phyloP scores from a whole-genome alignment of 2,329 filamentous ascomycete genomes.

The Trichoderma hamatum region DNA sequence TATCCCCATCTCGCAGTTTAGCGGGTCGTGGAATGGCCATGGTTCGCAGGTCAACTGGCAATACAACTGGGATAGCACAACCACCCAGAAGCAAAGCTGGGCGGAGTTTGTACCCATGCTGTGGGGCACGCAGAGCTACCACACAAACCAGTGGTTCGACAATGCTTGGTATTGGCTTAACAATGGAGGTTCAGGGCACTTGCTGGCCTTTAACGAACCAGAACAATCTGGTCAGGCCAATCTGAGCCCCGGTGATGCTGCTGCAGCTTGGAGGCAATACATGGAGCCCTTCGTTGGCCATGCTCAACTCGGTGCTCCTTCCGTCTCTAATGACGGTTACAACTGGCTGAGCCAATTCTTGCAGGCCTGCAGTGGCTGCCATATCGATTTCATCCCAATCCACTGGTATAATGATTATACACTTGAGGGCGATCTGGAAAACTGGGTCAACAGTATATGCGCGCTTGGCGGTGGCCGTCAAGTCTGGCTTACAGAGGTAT shows the following conservation, averaged over 20 bases:
- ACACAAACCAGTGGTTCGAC: slow-evolving; percentile 29
- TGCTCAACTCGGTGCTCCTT: slow-evolving; percentile 50
- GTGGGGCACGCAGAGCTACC: slow-evolving; percentile 30
- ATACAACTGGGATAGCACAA: slow-evolving; percentile 35
- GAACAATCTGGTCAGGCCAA: slow-evolving; percentile 31
- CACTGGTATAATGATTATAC: slow-evolving; percentile 51
- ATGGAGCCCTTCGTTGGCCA: slow-evolving; percentile 50
- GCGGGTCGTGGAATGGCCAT: slow-evolving; percentile 14
- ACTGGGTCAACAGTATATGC: slow-evolving; percentile 46
- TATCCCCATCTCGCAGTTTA: slow-evolving; percentile 25
- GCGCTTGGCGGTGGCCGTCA: slow-evolving; percentile 40
- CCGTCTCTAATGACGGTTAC: slow-evolving; percentile 52
- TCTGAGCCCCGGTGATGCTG: slow-evolving; percentile 41
- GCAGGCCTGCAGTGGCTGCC: slow-evolving; percentile 45
- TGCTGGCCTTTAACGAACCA: slow-evolving; percentile 35
- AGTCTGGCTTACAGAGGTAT: slow-evolving; percentile 51
- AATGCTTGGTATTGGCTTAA: slow-evolving; percentile 27
- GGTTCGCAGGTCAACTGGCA: slow-evolving; percentile 33
- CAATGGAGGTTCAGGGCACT: slow-evolving; percentile 30
- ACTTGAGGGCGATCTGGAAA: slow-evolving; percentile 46
- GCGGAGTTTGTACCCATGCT: slow-evolving; percentile 35
- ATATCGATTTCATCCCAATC: slow-evolving; percentile 49
- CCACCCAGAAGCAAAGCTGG: slow-evolving; percentile 29
- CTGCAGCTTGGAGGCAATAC: slow-evolving; percentile 44
- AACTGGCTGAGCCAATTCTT: slow-evolving; percentile 50